These are phyloP conservation scores for Echinochloa phyllopogon DNA, from an alignment of 176 grass and related monocot genomes.

Conservation along the genomic window DNA sequence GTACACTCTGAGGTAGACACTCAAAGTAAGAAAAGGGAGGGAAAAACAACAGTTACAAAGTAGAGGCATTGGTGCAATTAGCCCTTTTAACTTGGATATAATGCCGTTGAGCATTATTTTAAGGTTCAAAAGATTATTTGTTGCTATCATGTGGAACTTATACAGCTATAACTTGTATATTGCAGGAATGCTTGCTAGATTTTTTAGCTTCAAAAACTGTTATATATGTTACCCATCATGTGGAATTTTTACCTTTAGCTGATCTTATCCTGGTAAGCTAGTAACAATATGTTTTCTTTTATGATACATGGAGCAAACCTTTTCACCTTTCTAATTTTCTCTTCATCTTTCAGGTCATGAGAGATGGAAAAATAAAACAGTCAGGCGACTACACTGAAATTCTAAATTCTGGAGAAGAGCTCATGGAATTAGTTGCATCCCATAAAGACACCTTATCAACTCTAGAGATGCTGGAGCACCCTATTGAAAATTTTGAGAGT, in stretches of 20 bases:
- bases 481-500: not conserved
- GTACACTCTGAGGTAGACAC: too few relatives aligned
- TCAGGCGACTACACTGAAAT: constrained; percentile 59
- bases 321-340: constrained; percentile 18
- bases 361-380: constrained; percentile 69
- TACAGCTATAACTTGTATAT: not conserved
- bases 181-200: constrained; percentile 69
- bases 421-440: constrained; percentile 58
- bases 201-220: constrained; percentile 70
- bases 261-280: constrained; percentile 71
- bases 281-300: not conserved
- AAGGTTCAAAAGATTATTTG: constrained; percentile 28
- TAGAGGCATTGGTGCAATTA: too few relatives aligned
- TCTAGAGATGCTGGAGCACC: constrained; percentile 11
- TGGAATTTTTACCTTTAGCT: constrained; percentile 66
- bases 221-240: constrained; percentile 82
- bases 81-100: too few relatives aligned
- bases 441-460: constrained; percentile 61
- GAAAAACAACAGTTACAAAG: too few relatives aligned
- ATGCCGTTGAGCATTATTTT: too few relatives aligned
- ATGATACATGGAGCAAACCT: not conserved
- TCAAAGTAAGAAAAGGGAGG: too few relatives aligned
- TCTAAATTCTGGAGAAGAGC: constrained; percentile 59
- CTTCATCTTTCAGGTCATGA: constrained; percentile 49
- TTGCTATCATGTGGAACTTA: too few relatives aligned